A percentile compares a stretch with the other conserved stretches of the same genome.
phyloP scores from a whole-genome alignment of 2,329 filamentous ascomycete genomes.

The Podosphaera fusca region DNA sequence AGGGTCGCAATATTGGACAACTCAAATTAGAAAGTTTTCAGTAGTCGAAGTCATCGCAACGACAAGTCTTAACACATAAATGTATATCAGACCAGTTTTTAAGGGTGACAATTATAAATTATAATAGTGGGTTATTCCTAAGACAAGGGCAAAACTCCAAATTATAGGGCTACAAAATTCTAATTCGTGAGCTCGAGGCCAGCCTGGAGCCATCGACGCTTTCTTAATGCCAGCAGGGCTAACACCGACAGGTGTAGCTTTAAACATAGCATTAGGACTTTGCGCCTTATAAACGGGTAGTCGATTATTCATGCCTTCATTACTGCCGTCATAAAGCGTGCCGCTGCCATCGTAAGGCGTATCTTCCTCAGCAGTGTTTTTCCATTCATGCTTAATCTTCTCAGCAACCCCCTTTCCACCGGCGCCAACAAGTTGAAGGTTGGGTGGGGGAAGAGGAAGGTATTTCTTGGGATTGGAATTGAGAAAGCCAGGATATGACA shows the following conservation, averaged over 20 bases:
- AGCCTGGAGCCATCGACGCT: not conserved
- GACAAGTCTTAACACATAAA: no score
- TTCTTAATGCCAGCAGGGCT: not conserved
- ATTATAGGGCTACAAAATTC: not conserved
- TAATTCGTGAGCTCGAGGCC: not conserved
- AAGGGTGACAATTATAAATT: no score
- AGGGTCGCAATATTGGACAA: no score
- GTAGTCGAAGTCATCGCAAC: no score
- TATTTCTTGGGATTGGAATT: slow-evolving; percentile 17
- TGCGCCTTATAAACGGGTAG: slow-evolving; percentile 20
- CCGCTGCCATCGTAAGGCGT: slow-evolving; percentile 26
- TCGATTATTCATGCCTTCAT: slow-evolving; percentile 12
- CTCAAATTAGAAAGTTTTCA: no score
- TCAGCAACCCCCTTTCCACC: slow-evolving; percentile 20
- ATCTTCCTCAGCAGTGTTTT: slow-evolving; percentile 6
- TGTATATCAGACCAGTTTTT: no score
- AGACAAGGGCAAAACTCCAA: no score
- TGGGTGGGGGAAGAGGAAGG: slow-evolving; percentile 20
- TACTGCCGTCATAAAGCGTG: slow-evolving; percentile 20
- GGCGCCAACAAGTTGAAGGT: slow-evolving; percentile 21
- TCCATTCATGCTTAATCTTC: slow-evolving; percentile 16
- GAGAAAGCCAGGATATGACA: slow-evolving; percentile 22
- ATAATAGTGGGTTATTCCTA: no score
- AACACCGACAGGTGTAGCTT: not conserved
- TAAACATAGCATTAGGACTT: slow-evolving; percentile 7